Base-by-base conservation (phyloP, 1,284 basidiomycete genomes). In the Ceraceosorus bombacis region DNA sequence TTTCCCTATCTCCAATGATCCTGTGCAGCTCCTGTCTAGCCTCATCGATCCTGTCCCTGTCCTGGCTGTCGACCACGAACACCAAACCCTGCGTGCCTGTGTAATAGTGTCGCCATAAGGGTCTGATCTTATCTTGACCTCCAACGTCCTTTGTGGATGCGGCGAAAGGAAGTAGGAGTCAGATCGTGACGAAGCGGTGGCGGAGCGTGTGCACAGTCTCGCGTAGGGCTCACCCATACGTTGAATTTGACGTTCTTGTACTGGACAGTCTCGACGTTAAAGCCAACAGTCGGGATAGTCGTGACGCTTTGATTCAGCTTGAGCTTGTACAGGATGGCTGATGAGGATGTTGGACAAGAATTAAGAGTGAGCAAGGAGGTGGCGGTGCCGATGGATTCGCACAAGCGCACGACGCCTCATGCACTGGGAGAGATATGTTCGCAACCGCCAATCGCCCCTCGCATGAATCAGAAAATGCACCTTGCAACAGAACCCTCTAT, bases 181-280 rank as follows among this genome's bases (percentile, higher is more conserved):
- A 27, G 27, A 27, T 27, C 27, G 15, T 13, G 51, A 17, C 6
- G 51, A 27, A 36, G 27, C 13, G 1, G 53, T 13, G 53, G 13
- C 13, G 1, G 49, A n/a, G 49, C 17, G 49, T 27, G 49, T 51
- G 27, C 27, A 27, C 27, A 27, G 27, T 27, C 27, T 27, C 27
- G 27, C 27, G 27, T 27, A 27, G 27, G 27, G 15, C 43, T 10
- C 43, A 46, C 43, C 95, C 95, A 99, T 36, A 99, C 95, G 74
- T 95, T 98, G 83, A 99, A 99, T 78, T 94, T 95, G 78, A 99
- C 93, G 75, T 99, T 98, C 84, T 97, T 97, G 82, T 98, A 99
- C 68, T 93, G 95, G 68, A 99, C 95, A 9, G 95, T 99, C 82
- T 98, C 94, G 73, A 98, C 94, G 65, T 80, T 80, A 74, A 80